Evolutionary conservation across 192 early-diverging fungal species (phyloP), one percentile per base, ranked within the genome.

Genomic region (Diversispora epigaea): DNA sequence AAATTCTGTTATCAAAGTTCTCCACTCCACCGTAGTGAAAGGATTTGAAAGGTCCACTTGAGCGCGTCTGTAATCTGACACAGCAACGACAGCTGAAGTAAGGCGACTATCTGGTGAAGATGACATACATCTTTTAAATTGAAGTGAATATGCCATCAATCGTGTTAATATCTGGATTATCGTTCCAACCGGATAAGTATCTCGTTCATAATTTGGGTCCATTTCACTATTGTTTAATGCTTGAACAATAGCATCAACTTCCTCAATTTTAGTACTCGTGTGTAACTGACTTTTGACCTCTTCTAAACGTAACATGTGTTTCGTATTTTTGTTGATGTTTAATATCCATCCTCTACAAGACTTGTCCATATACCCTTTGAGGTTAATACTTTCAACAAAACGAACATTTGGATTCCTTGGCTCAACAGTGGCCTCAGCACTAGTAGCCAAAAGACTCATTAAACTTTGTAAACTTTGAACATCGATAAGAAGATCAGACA

Each of bases 271-370:
- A 15, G 68, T 3, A 39, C 49, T 3, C 3, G 44, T 14, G 12
- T 45, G 45, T 11, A 69, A 54, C 3, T 12, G 21, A 0, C 12
- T 9, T 50, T 41, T 69, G 8, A 39, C 43, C 40, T 69, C 68
- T 40, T 69, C 68, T 12, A 69, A 69, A 22, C 19, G 45, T 15
- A 69, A 69, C 68, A 69, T 69, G 1, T 43, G 68, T 54, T 69
- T 45, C 14, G 47, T 69, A 3, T 32, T 11, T 40, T 69, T 47
- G 12, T 69, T 69, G 7, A 39, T n/a, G 2, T 45, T 45, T 40
- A 69, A 69, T 5, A 69, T 69, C 11, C 40, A 40, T 2, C 68
- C 68, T 41, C 39, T 69, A 54, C 32, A 55, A 40, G 68, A 69
- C 21, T 52, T 69, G 21, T 19, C 15, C 11, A 54, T 69, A 9